These are phyloP conservation scores for Lactarius indigo DNA, from an alignment of 768 basidiomycete genomes.

Conservation along the genomic window DNA sequence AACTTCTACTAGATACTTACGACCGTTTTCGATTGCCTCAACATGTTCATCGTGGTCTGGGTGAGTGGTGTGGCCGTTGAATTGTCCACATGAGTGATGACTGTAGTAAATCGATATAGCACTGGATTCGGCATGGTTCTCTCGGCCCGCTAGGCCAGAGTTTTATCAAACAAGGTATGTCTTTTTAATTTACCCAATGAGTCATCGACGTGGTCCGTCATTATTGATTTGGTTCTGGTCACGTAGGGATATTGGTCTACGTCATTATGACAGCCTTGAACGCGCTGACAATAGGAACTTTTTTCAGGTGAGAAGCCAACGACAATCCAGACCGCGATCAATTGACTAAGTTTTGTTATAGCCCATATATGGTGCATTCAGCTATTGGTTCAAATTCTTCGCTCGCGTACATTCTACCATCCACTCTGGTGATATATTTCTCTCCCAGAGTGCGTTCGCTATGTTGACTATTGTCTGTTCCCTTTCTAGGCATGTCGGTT, in stretches of 20 bases:
- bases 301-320: constrained; percentile 6
- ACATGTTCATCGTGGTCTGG: constrained; percentile 12
- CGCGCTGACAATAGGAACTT: constrained; percentile 18
- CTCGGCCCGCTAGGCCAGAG: constrained; percentile 14
- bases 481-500: constrained; percentile 15
- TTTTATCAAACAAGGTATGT: constrained; percentile 23
- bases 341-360: neutral
- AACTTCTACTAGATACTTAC: neutral
- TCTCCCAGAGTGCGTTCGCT: neutral
- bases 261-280: constrained; percentile 22
- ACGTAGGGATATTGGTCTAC: constrained; percentile 21
- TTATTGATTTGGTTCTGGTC: neutral
- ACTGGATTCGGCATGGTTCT: constrained; percentile 16
- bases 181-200: neutral
- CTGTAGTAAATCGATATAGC: neutral
- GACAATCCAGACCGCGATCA: neutral
- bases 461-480: neutral
- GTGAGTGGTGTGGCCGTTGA: neutral
- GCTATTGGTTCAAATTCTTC: constrained; percentile 15
- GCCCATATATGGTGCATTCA: neutral
- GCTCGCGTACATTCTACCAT: constrained; percentile 22
- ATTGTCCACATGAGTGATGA: neutral
- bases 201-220: neutral
- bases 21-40: constrained; percentile 15
- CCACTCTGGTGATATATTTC: constrained; percentile 11